Evolutionary conservation across 805 yeast genomes (phyloP).

Genomic region (Saccharomycodes ludwigii): DNA sequence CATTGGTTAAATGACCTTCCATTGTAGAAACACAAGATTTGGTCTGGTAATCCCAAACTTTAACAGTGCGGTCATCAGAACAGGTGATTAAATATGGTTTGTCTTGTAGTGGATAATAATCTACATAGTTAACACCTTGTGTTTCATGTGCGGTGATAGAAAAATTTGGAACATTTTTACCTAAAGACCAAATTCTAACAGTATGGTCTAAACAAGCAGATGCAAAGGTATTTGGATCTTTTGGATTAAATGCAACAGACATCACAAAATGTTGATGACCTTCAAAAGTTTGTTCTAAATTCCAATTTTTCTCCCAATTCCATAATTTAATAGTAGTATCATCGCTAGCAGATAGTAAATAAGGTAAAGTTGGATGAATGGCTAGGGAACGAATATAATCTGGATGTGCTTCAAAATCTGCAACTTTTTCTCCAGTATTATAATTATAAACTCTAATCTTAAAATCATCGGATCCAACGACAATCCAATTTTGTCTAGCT

Average conservation of each 20-base stretch:
- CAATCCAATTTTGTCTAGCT: slow-evolving; percentile 94
- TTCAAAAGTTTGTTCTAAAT: slow-evolving; percentile 76
- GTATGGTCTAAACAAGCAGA: slow-evolving; percentile 94
- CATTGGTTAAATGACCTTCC: slow-evolving; percentile 89
- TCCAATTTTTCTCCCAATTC: slow-evolving; percentile 97
- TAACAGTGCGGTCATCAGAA: slow-evolving; percentile 81
- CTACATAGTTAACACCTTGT: slow-evolving; percentile 92
- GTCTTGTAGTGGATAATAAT: slow-evolving; percentile 93
- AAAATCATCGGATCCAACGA: slow-evolving; percentile 93
- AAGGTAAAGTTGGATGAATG: slow-evolving; percentile 89
- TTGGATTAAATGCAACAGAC: slow-evolving; percentile 92
- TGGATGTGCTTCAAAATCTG: slow-evolving; percentile 96
- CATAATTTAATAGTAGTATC: slow-evolving; percentile 86
- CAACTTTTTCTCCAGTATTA: slow-evolving; percentile 87
- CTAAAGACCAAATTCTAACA: slow-evolving; percentile 92
- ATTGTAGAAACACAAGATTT: slow-evolving; percentile 89
- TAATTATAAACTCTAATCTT: slow-evolving; percentile 87
- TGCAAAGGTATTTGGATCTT: slow-evolving; percentile 95
- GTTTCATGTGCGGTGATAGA: slow-evolving; percentile 84
- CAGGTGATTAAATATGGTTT: slow-evolving; percentile 91
- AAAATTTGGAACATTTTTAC: slow-evolving; percentile 78
- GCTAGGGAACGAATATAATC: slow-evolving; percentile 91
- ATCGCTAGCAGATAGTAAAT: slow-evolving; percentile 79
- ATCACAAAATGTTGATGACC: slow-evolving; percentile 95
- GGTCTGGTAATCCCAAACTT: slow-evolving; percentile 95